A percentile compares a stretch with the other conserved stretches of the same genome.
Conservation (phyloP, 441 rosid species). For the Adansonia rubrostipa region DNA sequence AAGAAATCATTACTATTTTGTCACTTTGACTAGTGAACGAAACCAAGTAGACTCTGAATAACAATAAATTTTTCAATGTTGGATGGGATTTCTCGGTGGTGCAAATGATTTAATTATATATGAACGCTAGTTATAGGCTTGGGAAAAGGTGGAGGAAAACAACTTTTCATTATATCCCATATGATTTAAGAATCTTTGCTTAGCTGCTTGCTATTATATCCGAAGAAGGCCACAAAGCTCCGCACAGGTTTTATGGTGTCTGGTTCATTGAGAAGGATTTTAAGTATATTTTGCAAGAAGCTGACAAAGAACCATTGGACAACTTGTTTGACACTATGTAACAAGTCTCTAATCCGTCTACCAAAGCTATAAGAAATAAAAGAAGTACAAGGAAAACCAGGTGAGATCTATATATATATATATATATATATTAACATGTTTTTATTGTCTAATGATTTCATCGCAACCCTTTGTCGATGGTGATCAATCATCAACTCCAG, state of each 20-base stretch:
- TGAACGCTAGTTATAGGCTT: background rate
- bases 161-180: background rate
- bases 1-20: background rate
- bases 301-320: conserved; percentile 23
- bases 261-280: background rate
- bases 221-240: background rate
- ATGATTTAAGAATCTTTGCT: background rate
- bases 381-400: conserved; percentile 19
- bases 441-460: background rate
- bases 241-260: background rate
- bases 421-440: background rate
- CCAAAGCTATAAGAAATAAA: conserved; percentile 14
- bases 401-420: background rate
- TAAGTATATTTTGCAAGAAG: conserved; percentile 1
- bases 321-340: conserved; percentile 18
- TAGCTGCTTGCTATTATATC: background rate
- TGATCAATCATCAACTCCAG: background rate
- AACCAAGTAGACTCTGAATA: background rate
- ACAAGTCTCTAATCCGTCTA: background rate
- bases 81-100: background rate
- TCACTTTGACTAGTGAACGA: background rate
- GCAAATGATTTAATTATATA: background rate
- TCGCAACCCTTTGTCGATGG: background rate
- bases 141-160: background rate
- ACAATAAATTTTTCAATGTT: conserved; percentile 9